These are phyloP conservation scores for Tubosaeta sp. DNA, from an alignment of 768 basidiomycete species.

Conservation along the genomic window DNA sequence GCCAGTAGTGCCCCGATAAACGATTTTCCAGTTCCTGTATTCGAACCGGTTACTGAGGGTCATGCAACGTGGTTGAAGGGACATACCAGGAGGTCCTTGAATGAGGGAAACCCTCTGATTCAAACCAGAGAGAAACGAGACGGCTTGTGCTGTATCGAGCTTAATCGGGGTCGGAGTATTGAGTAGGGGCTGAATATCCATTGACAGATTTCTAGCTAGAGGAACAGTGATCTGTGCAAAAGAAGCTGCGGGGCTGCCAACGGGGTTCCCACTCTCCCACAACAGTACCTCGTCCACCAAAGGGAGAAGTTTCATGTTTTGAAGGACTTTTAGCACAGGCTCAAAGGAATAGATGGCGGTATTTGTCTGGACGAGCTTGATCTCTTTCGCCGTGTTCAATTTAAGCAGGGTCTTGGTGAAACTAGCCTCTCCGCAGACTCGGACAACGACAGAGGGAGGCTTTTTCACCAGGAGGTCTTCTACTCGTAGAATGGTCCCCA, in stretches of 20 bases:
- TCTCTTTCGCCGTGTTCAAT: conserved; percentile 33
- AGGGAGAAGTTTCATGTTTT: conserved; percentile 44
- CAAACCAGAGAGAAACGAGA: conserved; percentile 48
- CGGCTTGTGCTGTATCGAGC: conserved; percentile 51
- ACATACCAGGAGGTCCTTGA: conserved; percentile 66
- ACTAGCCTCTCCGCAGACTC: conserved; percentile 45
- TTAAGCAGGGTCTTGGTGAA: conserved; percentile 38
- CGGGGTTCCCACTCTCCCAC: conserved; percentile 38
- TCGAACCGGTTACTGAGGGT: background rate
- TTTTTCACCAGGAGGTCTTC: conserved; percentile 46
- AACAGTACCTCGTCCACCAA: conserved; percentile 51
- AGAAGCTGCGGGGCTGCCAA: conserved; percentile 11
- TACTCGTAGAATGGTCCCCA: conserved; percentile 52
- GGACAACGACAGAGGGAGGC: conserved; percentile 50
- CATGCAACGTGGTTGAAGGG: background rate
- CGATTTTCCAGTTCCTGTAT: conserved; percentile 67
- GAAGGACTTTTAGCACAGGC: conserved; percentile 56
- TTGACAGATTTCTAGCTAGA: conserved; percentile 29
- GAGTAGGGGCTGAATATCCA: conserved; percentile 40
- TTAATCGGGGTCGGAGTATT: conserved; percentile 34
- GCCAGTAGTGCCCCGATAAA: conserved; percentile 68
- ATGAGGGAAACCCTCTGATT: conserved; percentile 56
- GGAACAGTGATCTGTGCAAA: conserved; percentile 21
- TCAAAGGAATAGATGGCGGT: conserved; percentile 62
- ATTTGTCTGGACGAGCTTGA: conserved; percentile 55